A percentile compares a stretch with the other conserved stretches of the same genome.
Evolutionary conservation across 306 rosid genomes (phyloP).

Genomic region (Arachis hypogaea): DNA sequence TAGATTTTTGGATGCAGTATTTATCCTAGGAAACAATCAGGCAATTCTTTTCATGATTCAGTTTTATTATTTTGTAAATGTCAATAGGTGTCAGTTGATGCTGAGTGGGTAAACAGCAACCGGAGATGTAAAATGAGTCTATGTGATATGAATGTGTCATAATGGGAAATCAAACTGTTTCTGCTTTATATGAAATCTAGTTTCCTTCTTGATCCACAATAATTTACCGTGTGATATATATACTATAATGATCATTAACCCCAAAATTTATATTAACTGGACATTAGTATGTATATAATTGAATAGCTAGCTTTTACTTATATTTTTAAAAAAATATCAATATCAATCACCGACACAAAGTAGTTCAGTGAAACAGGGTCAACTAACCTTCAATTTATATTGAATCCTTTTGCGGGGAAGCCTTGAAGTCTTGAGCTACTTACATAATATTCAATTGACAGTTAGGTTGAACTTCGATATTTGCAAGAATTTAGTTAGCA

Average conservation of each 20-base stretch:
- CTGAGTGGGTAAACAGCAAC: slow-evolving; percentile 7
- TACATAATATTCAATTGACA: slow-evolving; percentile 13
- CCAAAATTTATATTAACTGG: neutral
- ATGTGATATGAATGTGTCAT: neutral
- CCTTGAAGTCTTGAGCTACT: neutral
- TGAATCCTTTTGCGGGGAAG: neutral
- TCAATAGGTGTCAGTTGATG: neutral
- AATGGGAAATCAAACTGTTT: neutral
- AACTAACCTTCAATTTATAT: neutral
- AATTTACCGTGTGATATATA: neutral
- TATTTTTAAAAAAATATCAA: neutral
- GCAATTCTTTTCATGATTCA: slow-evolving; percentile 10
- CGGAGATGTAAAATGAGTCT: slow-evolving; percentile 35
- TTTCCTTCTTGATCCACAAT: slow-evolving; percentile 15
- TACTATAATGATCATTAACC: neutral
- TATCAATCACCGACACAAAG: neutral
- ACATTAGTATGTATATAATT: neutral
- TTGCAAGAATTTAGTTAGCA: neutral
- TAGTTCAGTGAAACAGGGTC: neutral
- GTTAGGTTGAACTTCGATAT: neutral
- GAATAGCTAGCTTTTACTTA: neutral
- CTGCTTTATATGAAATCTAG: neutral
- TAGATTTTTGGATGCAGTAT: slow-evolving; percentile 6
- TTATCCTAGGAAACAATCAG: slow-evolving; percentile 9
- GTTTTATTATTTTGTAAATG: slow-evolving; percentile 14